phyloP scores from a whole-genome alignment of 129 eudicot species.

The Calendula officinalis region DNA sequence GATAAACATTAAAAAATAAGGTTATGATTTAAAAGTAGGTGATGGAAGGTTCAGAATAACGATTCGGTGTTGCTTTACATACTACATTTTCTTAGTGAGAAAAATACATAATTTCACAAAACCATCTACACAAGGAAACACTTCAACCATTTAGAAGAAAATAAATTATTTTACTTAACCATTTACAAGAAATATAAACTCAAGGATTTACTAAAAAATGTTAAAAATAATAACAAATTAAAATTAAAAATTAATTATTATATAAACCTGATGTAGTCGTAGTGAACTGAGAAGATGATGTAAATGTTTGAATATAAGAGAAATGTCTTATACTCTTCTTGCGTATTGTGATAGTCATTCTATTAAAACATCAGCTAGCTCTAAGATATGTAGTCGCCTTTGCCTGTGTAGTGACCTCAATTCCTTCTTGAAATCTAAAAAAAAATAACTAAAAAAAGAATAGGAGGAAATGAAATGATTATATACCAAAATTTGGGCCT shows the following conservation, averaged over 20 bases:
- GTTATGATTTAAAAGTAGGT: too few relatives aligned
- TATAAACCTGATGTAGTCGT: conserved; percentile 82
- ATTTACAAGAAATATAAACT: too few relatives aligned
- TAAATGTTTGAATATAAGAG: conserved; percentile 78
- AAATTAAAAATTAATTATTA: neutral
- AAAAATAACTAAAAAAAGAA: neutral
- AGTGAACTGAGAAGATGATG: conserved; percentile 87
- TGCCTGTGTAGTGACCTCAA: conserved; percentile 85
- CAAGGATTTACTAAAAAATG: too few relatives aligned
- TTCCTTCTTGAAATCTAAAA: conserved; percentile 86
- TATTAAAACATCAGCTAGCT: conserved; percentile 83
- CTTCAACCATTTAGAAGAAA: too few relatives aligned
- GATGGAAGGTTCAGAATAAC: too few relatives aligned
- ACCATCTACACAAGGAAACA: too few relatives aligned
- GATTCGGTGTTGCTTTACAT: too few relatives aligned
- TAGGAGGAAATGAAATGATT: conserved; percentile 3
- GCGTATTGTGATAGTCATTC: conserved; percentile 91
- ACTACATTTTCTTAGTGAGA: too few relatives aligned
- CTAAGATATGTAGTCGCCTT: conserved; percentile 73
- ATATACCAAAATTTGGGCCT: conserved; percentile 77
- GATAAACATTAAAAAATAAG: too few relatives aligned
- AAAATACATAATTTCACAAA: too few relatives aligned
- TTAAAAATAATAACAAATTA: neutral
- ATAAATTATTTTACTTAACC: too few relatives aligned
- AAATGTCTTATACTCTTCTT: conserved; percentile 89